Evolutionary conservation across 345 rosid species (phyloP).

Genomic region (Pelargonium nanum): DNA sequence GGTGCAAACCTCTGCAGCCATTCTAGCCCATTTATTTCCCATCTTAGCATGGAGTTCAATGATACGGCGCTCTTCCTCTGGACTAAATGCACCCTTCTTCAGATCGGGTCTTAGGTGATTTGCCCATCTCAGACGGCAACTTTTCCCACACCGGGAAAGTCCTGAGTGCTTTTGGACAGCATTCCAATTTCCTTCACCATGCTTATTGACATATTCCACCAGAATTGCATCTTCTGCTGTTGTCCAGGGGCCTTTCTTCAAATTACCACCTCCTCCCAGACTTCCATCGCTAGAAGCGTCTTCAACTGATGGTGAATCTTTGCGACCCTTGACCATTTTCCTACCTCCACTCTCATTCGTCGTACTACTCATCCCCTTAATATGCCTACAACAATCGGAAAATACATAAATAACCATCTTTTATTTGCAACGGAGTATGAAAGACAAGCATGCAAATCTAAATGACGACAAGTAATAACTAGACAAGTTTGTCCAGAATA

Average conservation of each 20-base stretch:
- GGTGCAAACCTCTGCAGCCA: slow-evolving; percentile 41
- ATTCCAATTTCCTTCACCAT: slow-evolving; percentile 68
- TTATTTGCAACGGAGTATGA: not conserved
- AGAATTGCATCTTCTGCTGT: slow-evolving; percentile 41
- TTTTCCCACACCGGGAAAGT: slow-evolving; percentile 55
- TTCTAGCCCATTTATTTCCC: slow-evolving; percentile 53
- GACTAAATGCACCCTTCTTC: slow-evolving; percentile 43
- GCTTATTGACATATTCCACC: slow-evolving; percentile 34
- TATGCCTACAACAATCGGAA: not conserved
- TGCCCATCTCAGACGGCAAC: slow-evolving; percentile 63
- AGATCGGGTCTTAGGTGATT: slow-evolving; percentile 51
- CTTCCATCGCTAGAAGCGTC: slow-evolving; percentile 13
- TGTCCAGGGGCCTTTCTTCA: slow-evolving; percentile 58
- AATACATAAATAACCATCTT: not conserved
- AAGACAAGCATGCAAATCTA: not conserved
- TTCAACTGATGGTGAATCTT: slow-evolving; percentile 14
- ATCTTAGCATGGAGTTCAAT: slow-evolving; percentile 42
- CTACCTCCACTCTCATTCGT: slow-evolving; percentile 12
- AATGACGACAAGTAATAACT: not conserved
- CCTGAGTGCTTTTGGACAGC: slow-evolving; percentile 53
- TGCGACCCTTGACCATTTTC: slow-evolving; percentile 12
- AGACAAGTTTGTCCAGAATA: not conserved
- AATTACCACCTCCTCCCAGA: slow-evolving; percentile 13
- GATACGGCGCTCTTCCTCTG: slow-evolving; percentile 36
- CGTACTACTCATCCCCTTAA: slow-evolving; percentile 12